Conservation (phyloP, 2,329 filamentous ascomycete species). For the Fusarium fujikuroi region DNA sequence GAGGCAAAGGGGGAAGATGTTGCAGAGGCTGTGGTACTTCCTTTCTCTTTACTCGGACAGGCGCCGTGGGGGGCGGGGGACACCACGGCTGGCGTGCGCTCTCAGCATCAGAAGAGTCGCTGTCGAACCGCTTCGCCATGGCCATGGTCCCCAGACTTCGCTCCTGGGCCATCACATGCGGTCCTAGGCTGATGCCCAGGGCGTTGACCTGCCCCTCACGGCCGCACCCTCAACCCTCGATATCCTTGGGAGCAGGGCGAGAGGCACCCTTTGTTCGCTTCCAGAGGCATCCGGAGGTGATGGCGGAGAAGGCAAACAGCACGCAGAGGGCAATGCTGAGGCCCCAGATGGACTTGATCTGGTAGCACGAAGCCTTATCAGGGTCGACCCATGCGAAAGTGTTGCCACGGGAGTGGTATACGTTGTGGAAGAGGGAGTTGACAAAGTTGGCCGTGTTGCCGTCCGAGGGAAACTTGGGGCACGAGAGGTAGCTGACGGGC, state of each 20-base stretch:
- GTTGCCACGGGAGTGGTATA: conserved; percentile 49
- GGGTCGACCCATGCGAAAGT: conserved; percentile 60
- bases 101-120: conserved; percentile 47
- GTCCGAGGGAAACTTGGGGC: conserved; percentile 61
- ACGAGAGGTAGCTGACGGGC: conserved; percentile 82
- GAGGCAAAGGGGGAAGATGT: conserved; percentile 47
- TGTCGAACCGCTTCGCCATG: conserved; percentile 49
- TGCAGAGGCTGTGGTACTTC: conserved; percentile 45
- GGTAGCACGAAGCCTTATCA: conserved; percentile 75
- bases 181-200: conserved; percentile 29
- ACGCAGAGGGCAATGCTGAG: conserved; percentile 82
- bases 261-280: conserved; percentile 61
- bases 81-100: conserved; percentile 45
- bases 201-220: conserved; percentile 50
- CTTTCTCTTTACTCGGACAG: conserved; percentile 41
- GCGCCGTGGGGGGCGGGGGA: conserved; percentile 53
- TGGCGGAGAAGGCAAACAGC: conserved; percentile 71
- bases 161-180: conserved; percentile 37
- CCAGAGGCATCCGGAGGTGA: conserved; percentile 71
- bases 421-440: conserved; percentile 55
- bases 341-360: conserved; percentile 90
- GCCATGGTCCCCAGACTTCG: conserved; percentile 54
- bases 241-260: conserved; percentile 56
- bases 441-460: conserved; percentile 58
- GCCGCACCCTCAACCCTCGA: conserved; percentile 61